These are phyloP conservation scores for Mitragyna speciosa DNA, from an alignment of 257 asterid species.

Conservation along the genomic window DNA sequence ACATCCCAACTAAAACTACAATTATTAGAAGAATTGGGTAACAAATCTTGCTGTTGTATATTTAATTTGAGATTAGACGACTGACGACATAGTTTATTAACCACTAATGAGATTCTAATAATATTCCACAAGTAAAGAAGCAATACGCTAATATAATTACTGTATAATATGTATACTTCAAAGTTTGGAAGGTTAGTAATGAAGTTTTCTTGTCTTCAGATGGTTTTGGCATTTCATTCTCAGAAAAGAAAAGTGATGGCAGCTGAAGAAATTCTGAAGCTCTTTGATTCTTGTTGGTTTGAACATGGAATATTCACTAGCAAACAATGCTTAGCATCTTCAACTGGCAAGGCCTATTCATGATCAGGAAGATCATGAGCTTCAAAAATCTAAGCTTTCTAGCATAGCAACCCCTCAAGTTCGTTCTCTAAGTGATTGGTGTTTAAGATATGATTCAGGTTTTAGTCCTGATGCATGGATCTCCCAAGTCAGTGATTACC, in stretches of 20 bases:
- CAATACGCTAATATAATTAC: background rate
- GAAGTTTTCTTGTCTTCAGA: background rate
- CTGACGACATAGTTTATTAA: conserved; percentile 12
- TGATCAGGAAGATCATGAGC: conserved; percentile 10
- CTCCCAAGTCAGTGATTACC: conserved; percentile 38
- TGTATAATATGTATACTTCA: conserved; percentile 1
- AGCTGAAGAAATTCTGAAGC: conserved; percentile 49
- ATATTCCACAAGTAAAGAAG: conserved; percentile 13
- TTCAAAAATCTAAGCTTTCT: conserved; percentile 21
- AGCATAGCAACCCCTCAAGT: conserved; percentile 10
- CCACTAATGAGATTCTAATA: conserved; percentile 21
- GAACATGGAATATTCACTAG: conserved; percentile 24
- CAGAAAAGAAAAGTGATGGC: conserved; percentile 38
- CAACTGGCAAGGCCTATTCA: background rate
- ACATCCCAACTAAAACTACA: conserved; percentile 15
- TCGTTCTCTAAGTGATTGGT: conserved; percentile 12
- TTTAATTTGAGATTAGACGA: background rate
- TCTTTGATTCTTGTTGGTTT: conserved; percentile 66
- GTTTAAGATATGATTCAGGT: conserved; percentile 8
- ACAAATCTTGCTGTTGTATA: background rate
- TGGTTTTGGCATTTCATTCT: conserved; percentile 10
- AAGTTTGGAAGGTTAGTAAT: background rate
- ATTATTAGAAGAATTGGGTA: conserved; percentile 8
- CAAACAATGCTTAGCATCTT: background rate
- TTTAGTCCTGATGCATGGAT: conserved; percentile 8